Conservation (phyloP, 306 rosid genomes). For the Dalbergia cultrata region DNA sequence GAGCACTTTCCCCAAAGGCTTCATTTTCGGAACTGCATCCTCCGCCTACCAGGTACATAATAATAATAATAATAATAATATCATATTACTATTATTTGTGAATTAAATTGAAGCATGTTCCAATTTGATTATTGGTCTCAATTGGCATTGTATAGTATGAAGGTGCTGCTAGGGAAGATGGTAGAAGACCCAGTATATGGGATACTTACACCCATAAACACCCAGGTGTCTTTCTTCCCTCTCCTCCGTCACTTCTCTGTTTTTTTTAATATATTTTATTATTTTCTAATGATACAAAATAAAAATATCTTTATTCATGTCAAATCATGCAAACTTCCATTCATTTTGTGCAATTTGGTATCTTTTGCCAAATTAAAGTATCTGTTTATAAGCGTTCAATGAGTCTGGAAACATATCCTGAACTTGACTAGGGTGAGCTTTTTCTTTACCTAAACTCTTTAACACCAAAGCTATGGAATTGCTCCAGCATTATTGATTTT, state of each 20-base stretch:
- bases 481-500: conserved; percentile 19
- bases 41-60: conserved; percentile 43
- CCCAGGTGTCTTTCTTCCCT: conserved; percentile 38
- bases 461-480: not conserved
- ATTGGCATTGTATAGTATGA: conserved; percentile 47
- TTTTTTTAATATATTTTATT: too few species aligned
- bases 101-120: not conserved
- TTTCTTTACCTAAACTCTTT: not conserved
- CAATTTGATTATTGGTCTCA: not conserved
- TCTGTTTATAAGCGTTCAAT: too few species aligned
- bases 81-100: not conserved
- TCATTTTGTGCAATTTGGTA: not conserved
- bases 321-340: not conserved
- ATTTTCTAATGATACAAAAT: not conserved
- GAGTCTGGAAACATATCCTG: too few species aligned
- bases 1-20: conserved; percentile 48
- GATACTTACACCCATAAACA: conserved; percentile 51
- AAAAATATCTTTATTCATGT: not conserved
- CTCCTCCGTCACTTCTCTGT: not conserved
- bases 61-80: not conserved
- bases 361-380: not conserved
- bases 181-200: conserved; percentile 52
- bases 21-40: conserved; percentile 50
- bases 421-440: too few species aligned
- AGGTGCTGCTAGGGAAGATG: conserved; percentile 65